Evolutionary conservation across 495 filamentous ascomycete genomes (phyloP).

Genomic region (Aspergillus sclerotioniger): DNA sequence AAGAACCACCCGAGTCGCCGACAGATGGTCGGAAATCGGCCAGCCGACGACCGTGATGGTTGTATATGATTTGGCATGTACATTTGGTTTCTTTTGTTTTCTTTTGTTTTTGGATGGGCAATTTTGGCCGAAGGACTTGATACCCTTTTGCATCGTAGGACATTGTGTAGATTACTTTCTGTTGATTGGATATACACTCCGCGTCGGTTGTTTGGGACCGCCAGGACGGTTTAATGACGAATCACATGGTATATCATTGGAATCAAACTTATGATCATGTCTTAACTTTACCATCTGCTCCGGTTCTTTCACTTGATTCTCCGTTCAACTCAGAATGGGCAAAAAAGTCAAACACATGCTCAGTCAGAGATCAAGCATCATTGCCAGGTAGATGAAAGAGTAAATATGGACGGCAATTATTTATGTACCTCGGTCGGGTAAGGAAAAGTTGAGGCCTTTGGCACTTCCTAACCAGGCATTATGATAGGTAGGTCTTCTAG

Average conservation of each 20-base stretch:
- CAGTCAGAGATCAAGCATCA: too few species aligned
- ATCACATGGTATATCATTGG: background rate
- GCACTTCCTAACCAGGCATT: too few species aligned
- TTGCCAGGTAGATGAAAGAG: too few species aligned
- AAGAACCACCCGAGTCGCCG: conserved; percentile 47
- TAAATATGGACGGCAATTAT: too few species aligned
- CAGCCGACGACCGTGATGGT: conserved; percentile 32
- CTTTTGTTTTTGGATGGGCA: background rate
- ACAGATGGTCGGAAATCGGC: conserved; percentile 40
- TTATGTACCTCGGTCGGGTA: too few species aligned
- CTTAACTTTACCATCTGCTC: too few species aligned
- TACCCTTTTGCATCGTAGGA: conserved; percentile 22
- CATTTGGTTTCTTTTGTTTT: background rate
- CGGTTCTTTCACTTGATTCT: too few species aligned
- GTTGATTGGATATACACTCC: background rate
- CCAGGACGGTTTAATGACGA: background rate
- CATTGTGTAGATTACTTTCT: conserved; percentile 5
- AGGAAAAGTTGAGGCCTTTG: too few species aligned
- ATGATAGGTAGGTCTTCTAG: too few species aligned
- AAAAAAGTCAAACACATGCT: too few species aligned
- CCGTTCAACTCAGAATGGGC: too few species aligned
- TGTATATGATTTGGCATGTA: conserved; percentile 7
- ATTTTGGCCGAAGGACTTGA: conserved; percentile 12
- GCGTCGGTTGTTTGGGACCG: background rate
- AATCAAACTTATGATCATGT: background rate